Evolutionary conservation across 345 rosid species (phyloP), one percentile per base, ranked within the genome.

Genomic region (Syzygium jambos): DNA sequence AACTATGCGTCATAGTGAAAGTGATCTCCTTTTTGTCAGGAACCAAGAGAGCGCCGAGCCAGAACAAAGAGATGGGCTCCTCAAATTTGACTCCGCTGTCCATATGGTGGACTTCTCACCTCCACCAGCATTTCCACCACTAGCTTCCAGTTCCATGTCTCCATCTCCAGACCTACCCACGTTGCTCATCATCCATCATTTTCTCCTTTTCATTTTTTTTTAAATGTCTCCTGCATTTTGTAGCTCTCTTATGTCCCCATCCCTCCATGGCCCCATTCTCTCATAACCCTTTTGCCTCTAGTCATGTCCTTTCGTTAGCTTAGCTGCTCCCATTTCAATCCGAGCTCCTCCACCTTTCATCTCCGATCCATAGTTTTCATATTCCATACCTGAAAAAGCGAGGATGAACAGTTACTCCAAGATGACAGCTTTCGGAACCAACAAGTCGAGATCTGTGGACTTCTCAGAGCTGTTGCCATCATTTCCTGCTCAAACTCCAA

Each of bases 351-450:
- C 85, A 15, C 85, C 85, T 5, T 52, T 52, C 85, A 49, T 29
- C 55, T 52, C 85, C 85, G 22, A 49, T 52, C 85, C 53, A 84
- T 27, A 29, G 9, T 15, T 51, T 51, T 84, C 85, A 51, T 49
- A 30, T 29, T 51, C 38, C 85, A 84, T n/a, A 11, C 49, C 82
- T 19, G 49, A 10, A 16, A 38, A 85, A 73, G 73, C 54, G 43
- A 80, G 34, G 77, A 94, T 92, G 94, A 91, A 86, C 52, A 87
- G 90, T 30, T 91, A 93, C 63, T 88, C 93, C 88, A 95, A 90
- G 92, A 91, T 95, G 88, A 90, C 84, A n/a, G 89, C 51, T 65
- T 38, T 54, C 57, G 57, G 52, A 25, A 51, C 84, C 80, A 57
- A 63, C 87, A 87, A 86, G 59, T 89, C 94, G 85, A 92, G 89